A percentile compares a stretch with the other conserved stretches of the same genome.
Conservation (phyloP, 352 stramenopile species). For the Blastocystis sp. region DNA sequence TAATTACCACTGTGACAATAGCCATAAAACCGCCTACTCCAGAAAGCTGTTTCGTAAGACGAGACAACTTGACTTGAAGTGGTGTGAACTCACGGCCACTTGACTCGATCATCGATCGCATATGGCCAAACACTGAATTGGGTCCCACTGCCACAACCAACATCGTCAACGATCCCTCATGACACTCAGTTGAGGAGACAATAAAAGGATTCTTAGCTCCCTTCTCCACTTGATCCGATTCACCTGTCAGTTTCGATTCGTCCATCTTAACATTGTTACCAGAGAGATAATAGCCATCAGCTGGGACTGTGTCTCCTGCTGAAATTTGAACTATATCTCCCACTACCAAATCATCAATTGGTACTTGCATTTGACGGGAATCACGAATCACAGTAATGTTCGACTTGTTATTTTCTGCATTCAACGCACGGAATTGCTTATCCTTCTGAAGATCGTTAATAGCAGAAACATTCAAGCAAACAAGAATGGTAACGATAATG, state of each 20-base stretch:
- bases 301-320: slow-evolving; percentile 76
- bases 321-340: slow-evolving; percentile 68
- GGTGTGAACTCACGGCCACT: slow-evolving; percentile 81
- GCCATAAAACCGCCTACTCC: slow-evolving; percentile 79
- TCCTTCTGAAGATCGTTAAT: slow-evolving; percentile 86
- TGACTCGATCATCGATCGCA: slow-evolving; percentile 82
- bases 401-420: slow-evolving; percentile 78
- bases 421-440: slow-evolving; percentile 80
- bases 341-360: slow-evolving; percentile 67
- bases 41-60: slow-evolving; percentile 84
- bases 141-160: slow-evolving; percentile 80
- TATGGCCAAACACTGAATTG: slow-evolving; percentile 83
- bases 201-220: slow-evolving; percentile 78
- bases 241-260: slow-evolving; percentile 90
- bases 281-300: slow-evolving; percentile 87
- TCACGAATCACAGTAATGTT: slow-evolving; percentile 66
- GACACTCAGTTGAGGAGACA: slow-evolving; percentile 79
- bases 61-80: slow-evolving; percentile 86
- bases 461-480: slow-evolving; percentile 82
- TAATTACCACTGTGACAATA: slow-evolving; percentile 80
- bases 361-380: slow-evolving; percentile 30
- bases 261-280: slow-evolving; percentile 88
- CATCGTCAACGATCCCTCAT: slow-evolving; percentile 73
- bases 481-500: slow-evolving; percentile 82
- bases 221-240: slow-evolving; percentile 88